Evolutionary conservation across 495 filamentous ascomycete genomes (phyloP), one percentile per base, ranked within the genome.

Genomic region (Diplogelasinospora grovesii): DNA sequence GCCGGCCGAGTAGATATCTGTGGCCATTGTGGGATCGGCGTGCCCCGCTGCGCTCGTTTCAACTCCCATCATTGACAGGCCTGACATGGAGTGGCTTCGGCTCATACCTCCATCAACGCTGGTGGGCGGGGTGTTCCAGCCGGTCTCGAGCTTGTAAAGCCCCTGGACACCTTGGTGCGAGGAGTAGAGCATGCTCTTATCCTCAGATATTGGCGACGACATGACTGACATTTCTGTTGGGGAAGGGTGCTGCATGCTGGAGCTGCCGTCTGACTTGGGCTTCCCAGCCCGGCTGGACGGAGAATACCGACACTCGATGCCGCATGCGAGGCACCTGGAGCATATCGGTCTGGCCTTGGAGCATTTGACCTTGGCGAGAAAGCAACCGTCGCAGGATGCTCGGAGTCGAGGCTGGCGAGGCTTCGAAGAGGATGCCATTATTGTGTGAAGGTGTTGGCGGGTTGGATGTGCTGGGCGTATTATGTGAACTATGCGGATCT

Each of bases 351-450:
- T 59, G 1, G 54, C 56, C 43, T 74, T 75, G 43, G 66, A 68
- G 52, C 71, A 75, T 45, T 73, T 74, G 56, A 75, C 69, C 48
- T 75, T 75, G 26, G 71, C 70, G 22, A 71, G 52, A 42, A 73
- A 70, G 51, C 71, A 75, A n/a, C 67, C 68, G 47, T 75, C 71
- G 52, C 71, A 75, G 24, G 71, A 74, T 21, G 66, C 68, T 28
- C 70, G 62, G 35, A 74, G 60, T 18, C 69, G 60, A 28, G 58
- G 59, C 40, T 59, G 61, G 34, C 56, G 69, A 35, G 52, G 51
- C 39, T 64, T 64, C 2, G 50, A 48, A 26, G 52, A 53, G 9
- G 61, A 67, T 68, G 28, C 19, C 46, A 22, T 22, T 27, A 24
- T 15, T 22, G 22, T n/a, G n/a, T n/a, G 18, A 36, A 16, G 16